phyloP scores from a whole-genome alignment of 805 yeast genomes.

The Maudiozyma barnettii region DNA sequence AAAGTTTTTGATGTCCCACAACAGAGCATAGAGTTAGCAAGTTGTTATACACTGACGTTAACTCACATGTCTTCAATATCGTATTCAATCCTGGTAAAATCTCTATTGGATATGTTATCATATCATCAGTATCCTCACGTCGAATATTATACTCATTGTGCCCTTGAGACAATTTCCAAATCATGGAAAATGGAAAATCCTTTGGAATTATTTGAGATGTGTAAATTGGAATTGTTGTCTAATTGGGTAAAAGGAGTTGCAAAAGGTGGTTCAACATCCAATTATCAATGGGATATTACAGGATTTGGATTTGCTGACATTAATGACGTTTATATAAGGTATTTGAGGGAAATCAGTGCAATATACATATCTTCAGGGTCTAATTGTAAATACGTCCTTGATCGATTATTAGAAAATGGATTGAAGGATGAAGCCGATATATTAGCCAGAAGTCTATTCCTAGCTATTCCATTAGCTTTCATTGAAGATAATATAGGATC shows the following conservation, averaged over 20 bases:
- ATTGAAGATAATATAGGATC: constrained; percentile 7
- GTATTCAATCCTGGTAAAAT: constrained; percentile 15
- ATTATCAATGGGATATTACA: constrained; percentile 10
- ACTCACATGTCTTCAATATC: constrained; percentile 12
- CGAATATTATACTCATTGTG: constrained; percentile 11
- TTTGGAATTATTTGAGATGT: constrained; percentile 15
- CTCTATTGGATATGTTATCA: constrained; percentile 11
- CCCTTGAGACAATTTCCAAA: constrained; percentile 6
- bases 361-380: constrained; percentile 12
- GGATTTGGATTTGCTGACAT: constrained; percentile 15
- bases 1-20: constrained; percentile 17
- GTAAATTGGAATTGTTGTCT: constrained; percentile 17
- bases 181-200: background rate
- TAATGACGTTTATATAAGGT: constrained; percentile 8
- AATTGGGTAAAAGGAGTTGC: constrained; percentile 11
- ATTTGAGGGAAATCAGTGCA: constrained; percentile 15
- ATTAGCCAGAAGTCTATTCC: constrained; percentile 9
- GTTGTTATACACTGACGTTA: constrained; percentile 18
- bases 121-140: constrained; percentile 11
- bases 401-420: constrained; percentile 4
- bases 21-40: constrained; percentile 20
- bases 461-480: constrained; percentile 15
- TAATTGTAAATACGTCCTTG: constrained; percentile 5
- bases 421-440: constrained; percentile 7
- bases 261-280: background rate